A percentile compares a stretch with the other conserved stretches of the same genome.
phyloP scores from a whole-genome alignment of 192 early-diverging fungal genomes.

The Rhizoclosmatium globosum region DNA sequence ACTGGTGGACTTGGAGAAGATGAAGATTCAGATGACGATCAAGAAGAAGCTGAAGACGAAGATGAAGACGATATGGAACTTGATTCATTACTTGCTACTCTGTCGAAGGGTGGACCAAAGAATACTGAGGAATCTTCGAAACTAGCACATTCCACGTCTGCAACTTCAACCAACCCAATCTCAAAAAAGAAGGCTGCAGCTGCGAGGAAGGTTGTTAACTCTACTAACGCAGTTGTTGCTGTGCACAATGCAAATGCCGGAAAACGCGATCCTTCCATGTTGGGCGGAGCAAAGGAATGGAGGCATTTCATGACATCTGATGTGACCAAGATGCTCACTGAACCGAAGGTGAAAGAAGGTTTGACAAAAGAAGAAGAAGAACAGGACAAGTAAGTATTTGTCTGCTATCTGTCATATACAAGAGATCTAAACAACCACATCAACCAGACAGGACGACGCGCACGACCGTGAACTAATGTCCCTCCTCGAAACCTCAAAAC shows the following conservation, averaged over 20 bases:
- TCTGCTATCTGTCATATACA: neutral
- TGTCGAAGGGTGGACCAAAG: neutral
- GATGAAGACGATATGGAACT: slow-evolving; percentile 2
- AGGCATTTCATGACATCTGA: slow-evolving; percentile 19
- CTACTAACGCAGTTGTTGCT: slow-evolving; percentile 6
- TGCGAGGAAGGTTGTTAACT: slow-evolving; percentile 9
- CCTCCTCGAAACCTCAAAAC: slow-evolving; percentile 50
- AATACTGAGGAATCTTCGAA: neutral
- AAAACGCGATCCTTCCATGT: neutral
- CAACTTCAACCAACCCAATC: neutral
- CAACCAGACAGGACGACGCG: slow-evolving; percentile 50
- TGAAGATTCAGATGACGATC: neutral
- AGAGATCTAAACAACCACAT: neutral
- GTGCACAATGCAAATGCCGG: neutral
- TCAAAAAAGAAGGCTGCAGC: neutral
- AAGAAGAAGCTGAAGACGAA: neutral
- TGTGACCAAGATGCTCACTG: slow-evolving; percentile 13
- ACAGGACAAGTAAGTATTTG: slow-evolving; percentile 35
- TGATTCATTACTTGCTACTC: neutral
- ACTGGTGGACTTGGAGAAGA: neutral
- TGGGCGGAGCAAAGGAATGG: slow-evolving; percentile 16
- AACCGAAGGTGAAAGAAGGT: slow-evolving; percentile 16
- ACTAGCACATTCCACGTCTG: too few relatives aligned
- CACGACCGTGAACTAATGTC: slow-evolving; percentile 60
- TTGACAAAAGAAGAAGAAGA: slow-evolving; percentile 31